Evolutionary conservation across 2,329 filamentous ascomycete species (phyloP).

Genomic region (Colletotrichum limetticola): DNA sequence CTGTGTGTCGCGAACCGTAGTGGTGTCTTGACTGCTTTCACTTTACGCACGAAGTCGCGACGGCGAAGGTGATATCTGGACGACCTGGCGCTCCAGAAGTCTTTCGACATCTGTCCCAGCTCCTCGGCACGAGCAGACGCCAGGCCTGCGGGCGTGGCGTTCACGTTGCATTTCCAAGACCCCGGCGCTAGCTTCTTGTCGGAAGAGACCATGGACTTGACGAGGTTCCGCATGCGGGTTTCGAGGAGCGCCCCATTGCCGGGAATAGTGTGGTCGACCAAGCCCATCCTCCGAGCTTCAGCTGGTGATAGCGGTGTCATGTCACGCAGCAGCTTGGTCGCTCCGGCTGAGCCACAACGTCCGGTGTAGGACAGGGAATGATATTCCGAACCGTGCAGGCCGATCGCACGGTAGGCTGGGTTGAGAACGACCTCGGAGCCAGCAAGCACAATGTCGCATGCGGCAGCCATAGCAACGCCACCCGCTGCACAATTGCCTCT

Average conservation of each 20-base stretch:
- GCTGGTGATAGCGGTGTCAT: constrained; percentile 52
- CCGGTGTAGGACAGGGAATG: constrained; percentile 52
- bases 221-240: constrained; percentile 47
- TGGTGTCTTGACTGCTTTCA: constrained; percentile 48
- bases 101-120: constrained; percentile 52
- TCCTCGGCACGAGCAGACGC: constrained; percentile 47
- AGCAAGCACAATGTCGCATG: constrained; percentile 49
- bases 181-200: constrained; percentile 27
- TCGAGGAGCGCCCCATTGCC: constrained; percentile 46
- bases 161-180: constrained; percentile 48
- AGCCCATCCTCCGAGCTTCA: constrained; percentile 48
- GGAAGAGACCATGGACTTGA: constrained; percentile 43
- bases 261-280: constrained; percentile 52
- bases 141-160: constrained; percentile 45
- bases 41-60: constrained; percentile 52
- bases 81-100: constrained; percentile 52
- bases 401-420: constrained; percentile 52
- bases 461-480: constrained; percentile 53
- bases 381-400: constrained; percentile 52
- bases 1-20: constrained; percentile 52
- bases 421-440: constrained; percentile 51
- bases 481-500: constrained; percentile 55
- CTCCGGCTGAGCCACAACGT: constrained; percentile 47
- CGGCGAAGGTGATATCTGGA: constrained; percentile 50
- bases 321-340: constrained; percentile 44